Evolutionary conservation across 2,329 filamentous ascomycete species (phyloP).

Genomic region (Ambrosiella cleistominuta): DNA sequence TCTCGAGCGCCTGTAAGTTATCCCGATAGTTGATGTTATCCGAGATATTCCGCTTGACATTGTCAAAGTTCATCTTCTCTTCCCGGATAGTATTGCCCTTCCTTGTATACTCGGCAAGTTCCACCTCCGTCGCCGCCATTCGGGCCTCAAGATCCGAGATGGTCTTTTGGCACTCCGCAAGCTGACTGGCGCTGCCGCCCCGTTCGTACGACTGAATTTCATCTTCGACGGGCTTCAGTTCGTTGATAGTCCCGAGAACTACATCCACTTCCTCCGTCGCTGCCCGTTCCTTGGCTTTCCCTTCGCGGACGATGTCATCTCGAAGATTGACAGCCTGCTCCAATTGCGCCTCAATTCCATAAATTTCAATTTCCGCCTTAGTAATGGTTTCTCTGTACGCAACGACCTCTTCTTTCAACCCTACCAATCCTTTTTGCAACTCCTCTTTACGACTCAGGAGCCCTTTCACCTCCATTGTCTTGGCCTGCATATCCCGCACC

Average conservation of each 20-base stretch:
- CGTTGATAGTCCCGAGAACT: slow-evolving; percentile 56
- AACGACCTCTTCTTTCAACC: slow-evolving; percentile 48
- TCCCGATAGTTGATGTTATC: slow-evolving; percentile 81
- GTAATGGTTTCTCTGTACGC: slow-evolving; percentile 55
- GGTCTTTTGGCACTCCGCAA: slow-evolving; percentile 51
- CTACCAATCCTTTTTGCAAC: slow-evolving; percentile 53
- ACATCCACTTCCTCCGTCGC: slow-evolving; percentile 53
- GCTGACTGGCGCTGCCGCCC: slow-evolving; percentile 52
- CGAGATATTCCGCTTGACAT: slow-evolving; percentile 67
- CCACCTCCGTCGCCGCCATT: slow-evolving; percentile 46
- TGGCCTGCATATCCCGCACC: slow-evolving; percentile 54
- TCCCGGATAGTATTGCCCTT: slow-evolving; percentile 63
- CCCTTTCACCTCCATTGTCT: slow-evolving; percentile 50
- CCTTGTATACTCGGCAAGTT: slow-evolving; percentile 47
- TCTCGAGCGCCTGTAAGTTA: slow-evolving; percentile 49
- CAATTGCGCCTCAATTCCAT: slow-evolving; percentile 57
- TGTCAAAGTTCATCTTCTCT: slow-evolving; percentile 61
- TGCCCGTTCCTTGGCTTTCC: slow-evolving; percentile 53
- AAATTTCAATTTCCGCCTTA: slow-evolving; percentile 53
- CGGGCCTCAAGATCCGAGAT: slow-evolving; percentile 50
- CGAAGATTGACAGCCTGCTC: slow-evolving; percentile 56
- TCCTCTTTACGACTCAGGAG: slow-evolving; percentile 68
- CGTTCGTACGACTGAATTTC: slow-evolving; percentile 70
- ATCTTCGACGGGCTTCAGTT: slow-evolving; percentile 55
- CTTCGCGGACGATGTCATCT: slow-evolving; percentile 57